Base-by-base conservation (phyloP, 108 stramenopile genomes). In the Nitzschia sp. region DNA sequence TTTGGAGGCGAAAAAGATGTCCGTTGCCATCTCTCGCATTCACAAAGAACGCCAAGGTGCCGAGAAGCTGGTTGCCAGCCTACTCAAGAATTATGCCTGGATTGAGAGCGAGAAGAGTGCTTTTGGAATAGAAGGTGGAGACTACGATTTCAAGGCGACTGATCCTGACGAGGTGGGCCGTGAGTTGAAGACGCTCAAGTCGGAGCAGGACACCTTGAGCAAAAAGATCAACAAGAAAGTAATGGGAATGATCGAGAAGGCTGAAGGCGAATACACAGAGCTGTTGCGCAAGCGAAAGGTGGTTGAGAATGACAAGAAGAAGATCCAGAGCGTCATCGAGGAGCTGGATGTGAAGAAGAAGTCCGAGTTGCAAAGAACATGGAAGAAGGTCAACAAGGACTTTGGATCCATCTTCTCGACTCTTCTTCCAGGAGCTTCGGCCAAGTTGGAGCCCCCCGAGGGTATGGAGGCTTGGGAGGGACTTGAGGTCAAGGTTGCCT, bases 181-280 rank as follows among this genome's bases (percentile, higher is more conserved):
- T 18, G 70, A 91, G 46, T 81, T 98, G 6, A 68, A 89, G 60
- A 73, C 68, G 6, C 70, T 98, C 57, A 81, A 97, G 71, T 70
- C 48, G 19, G 95, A 97, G 66, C 96, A 98, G 78, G 83, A 80
- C 19, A 70, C 85, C 28, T 71, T 94, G 60, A 77, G 89, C 18
- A 93, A 93, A 60, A 98, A 98, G 72, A 93, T 99, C 75, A 99
- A 99, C 82, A 98, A 98, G 84, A 97, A 98, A 72, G 98, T 97
- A 2, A 97, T 98, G 97, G 98, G 97, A 11, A 97, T 97, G 97
- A 98, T 99, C 65, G 99, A 98, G 64, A 98, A 96, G 76, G 97
- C 97, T 1, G 98, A 98, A 83, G 91, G 90, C 45, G 97, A 99
- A 72, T 98, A 98, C 90, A 90, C 94, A 1, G 97, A 98, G 55